Evolutionary conservation across 2,329 filamentous ascomycete genomes (phyloP), one percentile per base, ranked within the genome.

Genomic region (Cladophialophora exuberans): DNA sequence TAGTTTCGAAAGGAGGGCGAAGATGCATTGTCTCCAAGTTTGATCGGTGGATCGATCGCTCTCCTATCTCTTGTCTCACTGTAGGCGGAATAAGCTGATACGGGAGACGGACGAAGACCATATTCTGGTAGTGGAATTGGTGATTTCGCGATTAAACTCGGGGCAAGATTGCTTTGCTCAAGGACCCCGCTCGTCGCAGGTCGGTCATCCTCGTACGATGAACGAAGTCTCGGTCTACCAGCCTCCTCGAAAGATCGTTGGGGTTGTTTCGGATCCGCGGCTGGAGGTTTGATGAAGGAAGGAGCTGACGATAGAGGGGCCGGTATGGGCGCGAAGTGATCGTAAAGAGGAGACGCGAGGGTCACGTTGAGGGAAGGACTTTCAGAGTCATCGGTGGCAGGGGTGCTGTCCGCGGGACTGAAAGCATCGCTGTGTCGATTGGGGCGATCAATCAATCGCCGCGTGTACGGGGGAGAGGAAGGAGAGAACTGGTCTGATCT

Each of bases 401-500:
- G 56, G 7, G 54, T 42, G 31, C 45, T 35, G 18, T 59, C 62
- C 6, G 28, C 36, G 1, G 62, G 59, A 25, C 59, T 62, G 26
- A 62, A 26, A 11, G 39, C 41, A 22, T 62, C 60, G 45, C 50
- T 57, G 28, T 53, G 41, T 36, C 55, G 53, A 35, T 54, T 58
- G 22, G 54, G 48, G 38, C 60, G 58, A 38, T 61, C 60, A 49
- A 56, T 11, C 25, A 53, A 39, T 47, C 60, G 57, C 35, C 62
- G 49, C 15, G 57, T 41, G 33, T 54, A 56, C 17, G 52, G 48
- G 22, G 62, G 62, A 26, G 62, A 64, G 25, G 54, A 59, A 10
- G 62, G 62, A 9, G 61, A 63, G 28, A 52, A 18, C 25, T 63
- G 62, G 18, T 61, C 62, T 18, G 60, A 62, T 44, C 53, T 63